phyloP scores from a whole-genome alignment of 805 yeast genomes.

The Lipomyces sp. region DNA sequence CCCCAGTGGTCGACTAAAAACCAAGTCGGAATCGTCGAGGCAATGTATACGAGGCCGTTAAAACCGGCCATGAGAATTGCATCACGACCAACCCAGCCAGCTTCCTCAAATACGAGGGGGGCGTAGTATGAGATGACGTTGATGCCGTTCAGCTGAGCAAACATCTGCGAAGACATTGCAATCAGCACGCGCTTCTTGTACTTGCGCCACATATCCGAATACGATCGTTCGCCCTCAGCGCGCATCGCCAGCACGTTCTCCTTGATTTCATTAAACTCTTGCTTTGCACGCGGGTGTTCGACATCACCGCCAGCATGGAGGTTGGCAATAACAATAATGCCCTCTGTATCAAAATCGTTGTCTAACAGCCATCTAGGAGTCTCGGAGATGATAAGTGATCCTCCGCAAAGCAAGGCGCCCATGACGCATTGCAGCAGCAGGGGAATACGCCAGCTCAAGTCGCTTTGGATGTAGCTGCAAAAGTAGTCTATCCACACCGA shows the following conservation, averaged over 20 bases:
- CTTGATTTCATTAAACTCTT: slow-evolving; percentile 76
- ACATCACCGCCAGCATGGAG: slow-evolving; percentile 76
- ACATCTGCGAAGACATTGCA: slow-evolving; percentile 86
- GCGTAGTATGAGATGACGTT: slow-evolving; percentile 91
- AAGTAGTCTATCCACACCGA: slow-evolving; percentile 86
- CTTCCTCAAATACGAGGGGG: slow-evolving; percentile 88
- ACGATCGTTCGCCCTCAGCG: slow-evolving; percentile 74
- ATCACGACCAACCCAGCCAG: slow-evolving; percentile 87
- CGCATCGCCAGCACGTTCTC: slow-evolving; percentile 73
- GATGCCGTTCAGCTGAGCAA: slow-evolving; percentile 92
- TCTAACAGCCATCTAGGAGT: slow-evolving; percentile 88
- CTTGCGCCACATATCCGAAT: slow-evolving; percentile 68
- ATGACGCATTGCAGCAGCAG: slow-evolving; percentile 70
- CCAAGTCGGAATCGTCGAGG: slow-evolving; percentile 86
- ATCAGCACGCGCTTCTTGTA: slow-evolving; percentile 76
- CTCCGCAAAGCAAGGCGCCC: slow-evolving; percentile 63
- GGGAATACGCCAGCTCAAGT: slow-evolving; percentile 76
- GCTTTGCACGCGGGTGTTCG: slow-evolving; percentile 62
- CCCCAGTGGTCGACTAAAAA: slow-evolving; percentile 89
- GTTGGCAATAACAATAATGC: slow-evolving; percentile 79
- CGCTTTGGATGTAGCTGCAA: slow-evolving; percentile 60
- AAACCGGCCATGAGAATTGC: slow-evolving; percentile 91
- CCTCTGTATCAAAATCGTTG: slow-evolving; percentile 74
- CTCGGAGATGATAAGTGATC: slow-evolving; percentile 78
- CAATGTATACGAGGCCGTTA: slow-evolving; percentile 57